Conservation (phyloP, 495 filamentous ascomycete species). For the Xylaria intraflava region DNA sequence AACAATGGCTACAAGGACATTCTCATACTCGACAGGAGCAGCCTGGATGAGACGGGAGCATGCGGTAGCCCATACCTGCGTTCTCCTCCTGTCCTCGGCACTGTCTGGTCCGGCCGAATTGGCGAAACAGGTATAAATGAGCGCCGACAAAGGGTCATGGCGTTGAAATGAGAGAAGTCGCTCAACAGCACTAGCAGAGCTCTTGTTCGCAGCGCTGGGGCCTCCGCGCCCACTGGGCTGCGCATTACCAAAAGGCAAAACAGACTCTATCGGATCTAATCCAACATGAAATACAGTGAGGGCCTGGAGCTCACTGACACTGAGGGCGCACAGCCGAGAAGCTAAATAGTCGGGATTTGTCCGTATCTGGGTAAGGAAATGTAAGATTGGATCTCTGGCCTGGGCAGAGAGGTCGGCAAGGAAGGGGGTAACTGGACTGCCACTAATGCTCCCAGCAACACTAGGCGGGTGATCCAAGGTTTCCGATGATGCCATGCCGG, state of each 20-base stretch:
- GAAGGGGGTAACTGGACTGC: slow-evolving; percentile 57
- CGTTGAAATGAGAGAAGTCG: slow-evolving; percentile 74
- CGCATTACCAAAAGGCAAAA: slow-evolving; percentile 62
- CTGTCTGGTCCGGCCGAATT: slow-evolving; percentile 76
- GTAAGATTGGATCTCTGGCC: slow-evolving; percentile 65
- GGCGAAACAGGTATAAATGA: slow-evolving; percentile 85
- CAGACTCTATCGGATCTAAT: slow-evolving; percentile 72
- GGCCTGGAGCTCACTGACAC: slow-evolving; percentile 63
- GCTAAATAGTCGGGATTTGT: slow-evolving; percentile 83
- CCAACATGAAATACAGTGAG: slow-evolving; percentile 68
- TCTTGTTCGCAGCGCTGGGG: slow-evolving; percentile 34
- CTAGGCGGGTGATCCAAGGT: slow-evolving; percentile 36
- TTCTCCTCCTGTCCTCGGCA: slow-evolving; percentile 61
- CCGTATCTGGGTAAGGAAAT: slow-evolving; percentile 74
- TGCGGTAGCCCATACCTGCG: slow-evolving; percentile 78
- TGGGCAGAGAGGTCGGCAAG: slow-evolving; percentile 72
- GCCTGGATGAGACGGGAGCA: slow-evolving; percentile 71
- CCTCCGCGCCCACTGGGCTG: slow-evolving; percentile 49
- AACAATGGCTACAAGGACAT: slow-evolving; percentile 62
- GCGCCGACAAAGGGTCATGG: slow-evolving; percentile 75
- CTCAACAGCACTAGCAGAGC: slow-evolving; percentile 56
- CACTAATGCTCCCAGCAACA: slow-evolving; percentile 30
- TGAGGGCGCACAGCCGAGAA: slow-evolving; percentile 65
- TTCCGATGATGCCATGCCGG: slow-evolving; percentile 39
- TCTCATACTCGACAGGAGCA: slow-evolving; percentile 45